phyloP scores from a whole-genome alignment of 108 stramenopile genomes.

The Schizochytrium sp. region DNA sequence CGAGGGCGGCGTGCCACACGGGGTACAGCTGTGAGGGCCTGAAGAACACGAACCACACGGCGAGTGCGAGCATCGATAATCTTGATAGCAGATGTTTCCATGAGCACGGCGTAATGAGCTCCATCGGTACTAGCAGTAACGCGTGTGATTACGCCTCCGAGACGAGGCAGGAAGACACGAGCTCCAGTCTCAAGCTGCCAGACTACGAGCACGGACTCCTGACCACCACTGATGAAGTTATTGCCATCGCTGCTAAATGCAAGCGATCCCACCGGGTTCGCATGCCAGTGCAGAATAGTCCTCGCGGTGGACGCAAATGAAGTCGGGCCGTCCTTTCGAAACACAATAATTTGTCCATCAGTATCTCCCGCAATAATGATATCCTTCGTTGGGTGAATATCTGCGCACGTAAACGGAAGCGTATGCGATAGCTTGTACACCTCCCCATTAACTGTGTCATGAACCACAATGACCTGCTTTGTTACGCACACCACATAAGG shows the following conservation, averaged over 20 bases:
- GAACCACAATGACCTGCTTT: neutral
- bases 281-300: slow-evolving; percentile 42
- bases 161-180: neutral
- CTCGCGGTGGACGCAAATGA: neutral
- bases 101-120: neutral
- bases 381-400: slow-evolving; percentile 44
- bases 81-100: neutral
- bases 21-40: slow-evolving; percentile 19
- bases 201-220: slow-evolving; percentile 34
- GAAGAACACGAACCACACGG: neutral
- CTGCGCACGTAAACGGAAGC: neutral
- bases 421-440: slow-evolving; percentile 4
- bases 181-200: slow-evolving; percentile 40
- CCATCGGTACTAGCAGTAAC: slow-evolving; percentile 3
- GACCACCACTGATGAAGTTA: slow-evolving; percentile 11
- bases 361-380: slow-evolving; percentile 25
- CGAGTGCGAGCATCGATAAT: slow-evolving; percentile 52
- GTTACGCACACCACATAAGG: slow-evolving; percentile 31
- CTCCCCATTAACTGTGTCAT: neutral
- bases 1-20: slow-evolving; percentile 1
- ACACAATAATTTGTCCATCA: slow-evolving; percentile 28
- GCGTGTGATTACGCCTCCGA: slow-evolving; percentile 50
- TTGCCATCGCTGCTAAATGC: slow-evolving; percentile 14
- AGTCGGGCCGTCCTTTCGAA: slow-evolving; percentile 13
- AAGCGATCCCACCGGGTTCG: neutral